These are phyloP conservation scores for Monosporascus sp. DNA, from an alignment of 2,329 filamentous ascomycete species.

Conservation along the genomic window DNA sequence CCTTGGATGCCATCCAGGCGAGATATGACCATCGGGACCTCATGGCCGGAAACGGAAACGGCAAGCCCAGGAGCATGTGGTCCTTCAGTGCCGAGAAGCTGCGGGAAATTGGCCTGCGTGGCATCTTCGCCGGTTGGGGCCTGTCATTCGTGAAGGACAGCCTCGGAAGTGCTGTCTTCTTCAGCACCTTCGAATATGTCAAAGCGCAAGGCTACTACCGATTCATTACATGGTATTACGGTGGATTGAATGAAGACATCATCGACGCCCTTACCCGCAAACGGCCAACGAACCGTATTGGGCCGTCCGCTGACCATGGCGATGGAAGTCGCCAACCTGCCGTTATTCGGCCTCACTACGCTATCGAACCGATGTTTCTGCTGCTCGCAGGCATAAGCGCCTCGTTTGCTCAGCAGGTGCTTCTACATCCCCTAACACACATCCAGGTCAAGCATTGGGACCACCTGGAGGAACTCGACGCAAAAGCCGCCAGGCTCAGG, in stretches of 20 bases:
- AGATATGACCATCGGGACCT: constrained; percentile 58
- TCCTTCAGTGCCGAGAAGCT: constrained; percentile 62
- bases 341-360: constrained; percentile 68
- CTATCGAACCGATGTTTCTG: constrained; percentile 68
- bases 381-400: constrained; percentile 64
- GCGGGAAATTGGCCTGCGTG: constrained; percentile 64
- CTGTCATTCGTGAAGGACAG: constrained; percentile 66
- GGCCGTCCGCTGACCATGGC: constrained; percentile 12
- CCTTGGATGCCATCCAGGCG: constrained; percentile 70
- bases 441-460: constrained; percentile 71
- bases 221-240: constrained; percentile 68
- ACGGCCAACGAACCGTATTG: constrained; percentile 28
- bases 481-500: constrained; percentile 44
- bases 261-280: constrained; percentile 45
- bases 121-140: constrained; percentile 69
- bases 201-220: constrained; percentile 70
- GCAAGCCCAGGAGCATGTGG: constrained; percentile 62
- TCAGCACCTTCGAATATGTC: constrained; percentile 69
- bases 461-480: constrained; percentile 66
- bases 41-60: constrained; percentile 35
- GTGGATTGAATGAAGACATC: constrained; percentile 47
- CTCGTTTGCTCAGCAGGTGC: constrained; percentile 61
- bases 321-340: constrained; percentile 26
- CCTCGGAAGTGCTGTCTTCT: constrained; percentile 66
- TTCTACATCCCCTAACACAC: constrained; percentile 67